Percentiles rank a stretch among this genome's conserved stretches.
These are phyloP conservation scores for Aspergillus candidus DNA, from an alignment of 2,329 filamentous ascomycete species.

Conservation along the genomic window DNA sequence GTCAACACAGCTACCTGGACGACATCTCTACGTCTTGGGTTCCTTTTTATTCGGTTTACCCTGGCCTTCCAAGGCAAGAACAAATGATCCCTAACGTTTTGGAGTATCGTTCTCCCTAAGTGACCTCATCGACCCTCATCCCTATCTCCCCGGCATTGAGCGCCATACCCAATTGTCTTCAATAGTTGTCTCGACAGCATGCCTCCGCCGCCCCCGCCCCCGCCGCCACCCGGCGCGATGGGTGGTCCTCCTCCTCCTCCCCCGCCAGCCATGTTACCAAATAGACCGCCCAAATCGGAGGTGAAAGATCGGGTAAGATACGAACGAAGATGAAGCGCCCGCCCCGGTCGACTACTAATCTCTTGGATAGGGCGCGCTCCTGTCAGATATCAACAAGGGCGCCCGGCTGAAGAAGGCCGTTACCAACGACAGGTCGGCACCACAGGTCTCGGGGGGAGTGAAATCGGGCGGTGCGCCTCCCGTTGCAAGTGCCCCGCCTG, in stretches of 20 bases:
- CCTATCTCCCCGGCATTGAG: slow-evolving; percentile 2
- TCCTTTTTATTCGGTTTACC: no score
- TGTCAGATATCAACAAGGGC: slow-evolving; percentile 83
- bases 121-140: background rate
- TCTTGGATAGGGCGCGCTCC: slow-evolving; percentile 64
- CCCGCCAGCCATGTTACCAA: slow-evolving; percentile 44
- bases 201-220: slow-evolving; percentile 58
- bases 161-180: background rate
- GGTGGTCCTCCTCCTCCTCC: slow-evolving; percentile 62
- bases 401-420: slow-evolving; percentile 73
- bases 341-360: slow-evolving; percentile 11
- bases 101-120: no score
- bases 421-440: slow-evolving; percentile 88
- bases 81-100: no score
- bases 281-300: slow-evolving; percentile 51
- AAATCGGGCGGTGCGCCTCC: slow-evolving; percentile 74
- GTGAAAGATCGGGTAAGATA: slow-evolving; percentile 58
- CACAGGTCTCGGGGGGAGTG: slow-evolving; percentile 55
- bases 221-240: slow-evolving; percentile 53
- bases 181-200: slow-evolving; percentile 22
- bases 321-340: background rate
- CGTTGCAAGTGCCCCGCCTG: slow-evolving; percentile 53
- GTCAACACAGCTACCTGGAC: slow-evolving; percentile 8
- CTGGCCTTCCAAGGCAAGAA: no score
- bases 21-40: no score